Evolutionary conservation across 371 early-diverging fungal genomes (phyloP).

Genomic region (Parasitella parasitica): DNA sequence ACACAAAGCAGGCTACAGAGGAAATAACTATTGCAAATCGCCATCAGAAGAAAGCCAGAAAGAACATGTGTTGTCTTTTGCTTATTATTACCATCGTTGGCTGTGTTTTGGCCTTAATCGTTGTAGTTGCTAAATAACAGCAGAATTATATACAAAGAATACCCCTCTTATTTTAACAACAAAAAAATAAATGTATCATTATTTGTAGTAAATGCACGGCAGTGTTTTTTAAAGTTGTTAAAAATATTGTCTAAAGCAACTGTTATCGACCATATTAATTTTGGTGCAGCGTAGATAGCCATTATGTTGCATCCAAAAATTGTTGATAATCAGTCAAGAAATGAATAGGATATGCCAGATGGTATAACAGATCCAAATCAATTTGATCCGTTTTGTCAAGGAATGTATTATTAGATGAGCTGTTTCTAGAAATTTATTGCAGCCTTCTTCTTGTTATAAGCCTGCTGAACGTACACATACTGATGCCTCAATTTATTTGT

Average conservation of each 20-base stretch:
- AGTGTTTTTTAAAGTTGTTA: too few species aligned
- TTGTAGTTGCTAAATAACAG: slow-evolving; percentile 48
- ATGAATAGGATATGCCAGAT: too few species aligned
- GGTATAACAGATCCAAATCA: not conserved
- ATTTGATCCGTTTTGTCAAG: not conserved
- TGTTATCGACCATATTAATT: too few species aligned
- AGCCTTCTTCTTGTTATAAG: not conserved
- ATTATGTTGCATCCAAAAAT: too few species aligned
- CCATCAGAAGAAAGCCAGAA: slow-evolving; percentile 79
- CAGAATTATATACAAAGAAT: not conserved
- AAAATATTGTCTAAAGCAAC: too few species aligned
- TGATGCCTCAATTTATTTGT: too few species aligned
- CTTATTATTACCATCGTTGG: slow-evolving; percentile 70
- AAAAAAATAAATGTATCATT: too few species aligned
- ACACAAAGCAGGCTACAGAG: slow-evolving; percentile 76
- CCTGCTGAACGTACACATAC: not conserved
- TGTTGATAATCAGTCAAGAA: too few species aligned
- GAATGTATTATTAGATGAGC: not conserved
- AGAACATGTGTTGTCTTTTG: slow-evolving; percentile 80
- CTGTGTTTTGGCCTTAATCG: slow-evolving; percentile 49
- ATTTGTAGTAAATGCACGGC: too few species aligned
- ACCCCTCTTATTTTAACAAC: not conserved
- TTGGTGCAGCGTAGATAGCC: too few species aligned
- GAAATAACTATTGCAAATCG: slow-evolving; percentile 81
- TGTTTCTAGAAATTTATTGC: not conserved